Percentiles rank a stretch among this genome's conserved stretches.
Evolutionary conservation across 768 basidiomycete species (phyloP).

Genomic region (Trametes cingulata): DNA sequence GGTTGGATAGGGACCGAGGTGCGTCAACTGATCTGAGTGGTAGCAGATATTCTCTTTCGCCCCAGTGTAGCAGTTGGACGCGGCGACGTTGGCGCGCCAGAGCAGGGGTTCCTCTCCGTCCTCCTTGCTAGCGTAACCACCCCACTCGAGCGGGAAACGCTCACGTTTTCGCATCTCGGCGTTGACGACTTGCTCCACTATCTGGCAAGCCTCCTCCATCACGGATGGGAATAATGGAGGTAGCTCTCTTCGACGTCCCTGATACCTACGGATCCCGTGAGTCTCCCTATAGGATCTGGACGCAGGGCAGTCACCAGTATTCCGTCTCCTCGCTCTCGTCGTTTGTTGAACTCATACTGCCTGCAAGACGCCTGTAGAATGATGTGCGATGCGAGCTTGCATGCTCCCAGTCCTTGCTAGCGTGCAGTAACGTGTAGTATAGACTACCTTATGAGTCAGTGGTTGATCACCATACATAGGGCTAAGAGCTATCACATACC

Average conservation of each 20-base stretch:
- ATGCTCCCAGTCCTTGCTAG: constrained; percentile 61
- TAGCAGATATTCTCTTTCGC: constrained; percentile 78
- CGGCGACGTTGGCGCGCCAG: constrained; percentile 86
- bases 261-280: constrained; percentile 57
- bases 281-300: neutral
- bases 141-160: constrained; percentile 72
- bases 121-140: constrained; percentile 26
- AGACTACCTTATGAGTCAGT: constrained; percentile 36
- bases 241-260: constrained; percentile 61
- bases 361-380: constrained; percentile 57
- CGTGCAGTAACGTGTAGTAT: constrained; percentile 70
- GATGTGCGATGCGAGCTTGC: constrained; percentile 84
- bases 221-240: constrained; percentile 58
- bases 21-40: constrained; percentile 81
- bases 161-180: constrained; percentile 62
- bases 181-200: constrained; percentile 71
- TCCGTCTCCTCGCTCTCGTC: constrained; percentile 72
- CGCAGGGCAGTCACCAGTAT: constrained; percentile 54
- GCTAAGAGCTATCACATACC: constrained; percentile 18
- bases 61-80: constrained; percentile 82
- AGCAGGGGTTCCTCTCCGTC: constrained; percentile 23
- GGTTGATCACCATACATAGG: neutral
- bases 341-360: constrained; percentile 34
- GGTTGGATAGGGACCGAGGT: constrained; percentile 81
- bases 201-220: constrained; percentile 79